phyloP scores from a whole-genome alignment of 108 stramenopile species.

The Cyclotella kingstonii region DNA sequence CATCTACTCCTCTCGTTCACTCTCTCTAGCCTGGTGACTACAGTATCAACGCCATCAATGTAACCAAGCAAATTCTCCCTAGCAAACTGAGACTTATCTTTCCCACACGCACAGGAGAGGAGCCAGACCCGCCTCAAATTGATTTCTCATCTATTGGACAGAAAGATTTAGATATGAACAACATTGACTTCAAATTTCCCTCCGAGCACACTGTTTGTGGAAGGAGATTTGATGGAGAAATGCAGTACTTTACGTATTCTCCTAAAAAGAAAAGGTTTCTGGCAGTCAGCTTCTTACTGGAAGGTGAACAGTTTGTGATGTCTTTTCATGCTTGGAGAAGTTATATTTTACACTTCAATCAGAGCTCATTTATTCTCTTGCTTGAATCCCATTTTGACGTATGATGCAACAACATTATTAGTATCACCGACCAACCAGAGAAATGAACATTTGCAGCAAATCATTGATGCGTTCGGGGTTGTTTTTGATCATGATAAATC shows the following conservation, averaged over 20 bases:
- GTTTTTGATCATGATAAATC: constrained; percentile 19
- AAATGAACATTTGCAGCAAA: constrained; percentile 40
- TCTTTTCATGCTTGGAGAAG: neutral
- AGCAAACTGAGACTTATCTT: constrained; percentile 36
- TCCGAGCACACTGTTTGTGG: constrained; percentile 74
- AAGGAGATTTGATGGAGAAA: constrained; percentile 69
- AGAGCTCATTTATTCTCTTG: neutral
- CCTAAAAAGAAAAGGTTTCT: constrained; percentile 34
- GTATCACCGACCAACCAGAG: constrained; percentile 24
- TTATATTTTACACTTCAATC: neutral
- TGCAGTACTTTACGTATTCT: constrained; percentile 74
- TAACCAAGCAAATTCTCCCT: constrained; percentile 38
- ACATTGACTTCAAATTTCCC: constrained; percentile 87
- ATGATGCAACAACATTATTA: neutral
- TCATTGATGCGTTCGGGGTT: constrained; percentile 31
- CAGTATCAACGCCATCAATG: constrained; percentile 26
- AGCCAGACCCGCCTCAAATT: constrained; percentile 46
- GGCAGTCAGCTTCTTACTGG: constrained; percentile 41
- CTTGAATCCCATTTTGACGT: neutral
- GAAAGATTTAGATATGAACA: constrained; percentile 58
- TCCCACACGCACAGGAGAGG: constrained; percentile 37
- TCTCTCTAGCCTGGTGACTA: constrained; percentile 31
- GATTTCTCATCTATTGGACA: constrained; percentile 77
- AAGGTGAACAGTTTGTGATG: constrained; percentile 16
- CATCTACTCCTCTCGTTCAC: neutral